Percentiles rank a stretch among this genome's conserved stretches.
These are phyloP conservation scores for Trichophyton mentagrophytes DNA, from an alignment of 2,329 filamentous ascomycete genomes.

Conservation along the genomic window DNA sequence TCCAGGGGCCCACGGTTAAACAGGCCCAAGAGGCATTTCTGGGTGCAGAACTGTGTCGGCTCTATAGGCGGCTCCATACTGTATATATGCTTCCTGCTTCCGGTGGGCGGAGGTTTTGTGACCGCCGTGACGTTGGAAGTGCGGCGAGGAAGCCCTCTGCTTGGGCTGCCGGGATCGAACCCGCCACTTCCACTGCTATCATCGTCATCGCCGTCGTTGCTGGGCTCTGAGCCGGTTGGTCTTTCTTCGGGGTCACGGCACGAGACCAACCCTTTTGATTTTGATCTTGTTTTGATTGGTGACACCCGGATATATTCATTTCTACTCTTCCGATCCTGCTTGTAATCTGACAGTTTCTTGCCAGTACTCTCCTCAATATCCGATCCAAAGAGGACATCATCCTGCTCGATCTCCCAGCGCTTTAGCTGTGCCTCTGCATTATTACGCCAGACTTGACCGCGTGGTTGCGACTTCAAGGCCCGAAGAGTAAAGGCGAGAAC, in stretches of 20 bases:
- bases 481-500: conserved; percentile 22
- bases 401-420: conserved; percentile 17
- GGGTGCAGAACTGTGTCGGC: conserved; percentile 25
- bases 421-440: conserved; percentile 11
- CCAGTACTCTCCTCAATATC: background rate
- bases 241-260: background rate
- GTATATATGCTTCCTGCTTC: background rate
- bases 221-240: background rate
- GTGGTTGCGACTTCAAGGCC: conserved; percentile 15
- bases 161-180: conserved; percentile 10
- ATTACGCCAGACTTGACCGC: conserved; percentile 14
- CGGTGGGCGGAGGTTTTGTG: background rate
- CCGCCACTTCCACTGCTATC: conserved; percentile 1
- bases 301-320: conserved; percentile 1
- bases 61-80: background rate
- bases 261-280: background rate
- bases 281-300: conserved; percentile 6
- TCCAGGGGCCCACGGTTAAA: conserved; percentile 22
- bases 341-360: background rate
- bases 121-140: conserved; percentile 8
- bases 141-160: conserved; percentile 2
- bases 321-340: background rate
- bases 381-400: conserved; percentile 10
- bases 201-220: background rate
- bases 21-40: conserved; percentile 30